Conservation (phyloP, 768 basidiomycete genomes). For the Sarcomyxa edulis region DNA sequence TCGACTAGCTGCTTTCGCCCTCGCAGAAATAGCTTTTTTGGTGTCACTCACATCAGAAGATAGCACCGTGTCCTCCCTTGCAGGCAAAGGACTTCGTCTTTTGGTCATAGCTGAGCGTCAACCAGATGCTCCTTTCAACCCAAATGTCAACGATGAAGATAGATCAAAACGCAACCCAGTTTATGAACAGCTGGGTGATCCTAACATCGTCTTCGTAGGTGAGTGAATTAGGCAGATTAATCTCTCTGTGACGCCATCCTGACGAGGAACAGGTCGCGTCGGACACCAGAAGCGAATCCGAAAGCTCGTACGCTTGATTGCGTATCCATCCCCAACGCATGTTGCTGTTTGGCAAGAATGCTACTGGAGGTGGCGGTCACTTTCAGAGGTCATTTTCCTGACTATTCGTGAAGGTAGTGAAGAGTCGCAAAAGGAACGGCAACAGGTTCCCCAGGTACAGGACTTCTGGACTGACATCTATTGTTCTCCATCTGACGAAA, state of each 20-base stretch:
- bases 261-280: slow-evolving; percentile 49
- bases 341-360: slow-evolving; percentile 82
- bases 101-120: slow-evolving; percentile 65
- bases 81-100: slow-evolving; percentile 64
- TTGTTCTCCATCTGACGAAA: slow-evolving; percentile 3
- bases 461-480: neutral
- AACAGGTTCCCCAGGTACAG: slow-evolving; percentile 5
- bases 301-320: slow-evolving; percentile 59
- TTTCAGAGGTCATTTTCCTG: slow-evolving; percentile 56
- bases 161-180: slow-evolving; percentile 64
- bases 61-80: slow-evolving; percentile 57
- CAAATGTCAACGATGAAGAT: slow-evolving; percentile 52
- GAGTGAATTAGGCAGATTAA: too few species aligned
- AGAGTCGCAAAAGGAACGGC: slow-evolving; percentile 20
- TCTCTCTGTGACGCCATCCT: too few species aligned
- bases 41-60: slow-evolving; percentile 69
- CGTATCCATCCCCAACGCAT: slow-evolving; percentile 60
- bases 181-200: slow-evolving; percentile 78
- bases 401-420: slow-evolving; percentile 23
- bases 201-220: slow-evolving; percentile 66
- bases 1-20: slow-evolving; percentile 57
- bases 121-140: slow-evolving; percentile 47
- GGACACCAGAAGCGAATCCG: slow-evolving; percentile 79
- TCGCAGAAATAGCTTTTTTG: slow-evolving; percentile 70
- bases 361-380: slow-evolving; percentile 66